Evolutionary conservation across 371 early-diverging fungal species (phyloP).

Genomic region (Mortierella sp.): DNA sequence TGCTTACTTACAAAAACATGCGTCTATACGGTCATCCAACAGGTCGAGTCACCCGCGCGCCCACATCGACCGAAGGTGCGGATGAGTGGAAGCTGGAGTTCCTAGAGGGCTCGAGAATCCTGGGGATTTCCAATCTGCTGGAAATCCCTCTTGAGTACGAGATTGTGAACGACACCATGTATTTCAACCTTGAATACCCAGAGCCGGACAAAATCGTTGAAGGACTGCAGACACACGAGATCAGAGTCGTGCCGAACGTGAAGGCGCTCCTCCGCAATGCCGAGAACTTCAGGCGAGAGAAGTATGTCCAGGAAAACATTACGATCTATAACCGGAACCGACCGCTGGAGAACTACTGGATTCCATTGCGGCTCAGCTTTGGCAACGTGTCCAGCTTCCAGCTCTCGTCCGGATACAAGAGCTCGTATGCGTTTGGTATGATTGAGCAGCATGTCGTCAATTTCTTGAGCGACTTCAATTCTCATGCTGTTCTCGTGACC

Average conservation of each 20-base stretch:
- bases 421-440: slow-evolving; percentile 65
- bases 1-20: not conserved
- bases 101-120: slow-evolving; percentile 39
- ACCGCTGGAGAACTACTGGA: slow-evolving; percentile 71
- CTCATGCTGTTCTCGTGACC: slow-evolving; percentile 46
- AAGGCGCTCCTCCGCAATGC: slow-evolving; percentile 62
- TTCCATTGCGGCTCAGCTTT: slow-evolving; percentile 69
- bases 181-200: slow-evolving; percentile 65
- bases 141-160: slow-evolving; percentile 63
- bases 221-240: slow-evolving; percentile 34
- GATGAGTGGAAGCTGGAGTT: slow-evolving; percentile 55
- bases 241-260: slow-evolving; percentile 64
- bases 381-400: slow-evolving; percentile 72
- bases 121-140: slow-evolving; percentile 62
- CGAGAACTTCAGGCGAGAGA: slow-evolving; percentile 68
- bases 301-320: slow-evolving; percentile 74
- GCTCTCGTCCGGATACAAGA: slow-evolving; percentile 69
- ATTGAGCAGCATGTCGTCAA: slow-evolving; percentile 69
- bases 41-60: slow-evolving; percentile 32
- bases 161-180: slow-evolving; percentile 74
- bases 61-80: slow-evolving; percentile 13
- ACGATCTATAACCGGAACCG: slow-evolving; percentile 72
- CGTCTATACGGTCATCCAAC: not conserved
- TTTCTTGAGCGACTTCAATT: slow-evolving; percentile 63
- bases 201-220: slow-evolving; percentile 47